phyloP scores from a whole-genome alignment of 129 eudicot species.

The Scalesia atractyloides region DNA sequence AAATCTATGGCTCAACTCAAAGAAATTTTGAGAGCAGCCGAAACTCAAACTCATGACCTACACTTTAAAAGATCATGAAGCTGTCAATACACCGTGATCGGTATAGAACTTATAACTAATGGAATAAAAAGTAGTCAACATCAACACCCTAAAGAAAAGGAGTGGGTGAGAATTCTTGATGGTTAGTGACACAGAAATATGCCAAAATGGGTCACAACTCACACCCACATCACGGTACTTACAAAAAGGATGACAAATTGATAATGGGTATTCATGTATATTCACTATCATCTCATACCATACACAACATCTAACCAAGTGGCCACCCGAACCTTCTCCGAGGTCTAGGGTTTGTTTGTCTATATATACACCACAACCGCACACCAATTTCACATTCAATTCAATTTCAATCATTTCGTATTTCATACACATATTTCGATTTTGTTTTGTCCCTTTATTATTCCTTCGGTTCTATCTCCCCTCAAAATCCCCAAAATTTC shows the following conservation, averaged over 20 bases:
- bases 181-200: slow-evolving; percentile 1
- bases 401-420: background rate
- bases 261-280: slow-evolving; percentile 8
- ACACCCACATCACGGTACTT: slow-evolving; percentile 1
- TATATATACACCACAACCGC: slow-evolving; percentile 36
- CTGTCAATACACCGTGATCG: too few relatives aligned
- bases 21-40: too few relatives aligned
- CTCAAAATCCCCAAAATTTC: slow-evolving; percentile 15
- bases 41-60: too few relatives aligned
- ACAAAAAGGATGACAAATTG: background rate
- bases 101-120: too few relatives aligned
- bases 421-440: background rate
- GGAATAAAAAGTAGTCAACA: too few relatives aligned
- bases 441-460: slow-evolving; percentile 3
- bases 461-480: background rate
- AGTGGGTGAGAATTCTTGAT: background rate
- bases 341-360: slow-evolving; percentile 27
- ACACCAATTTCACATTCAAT: slow-evolving; percentile 7
- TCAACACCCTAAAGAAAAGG: background rate
- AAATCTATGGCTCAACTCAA: too few relatives aligned
- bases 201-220: slow-evolving; percentile 24
- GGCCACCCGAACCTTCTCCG: slow-evolving; percentile 29
- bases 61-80: too few relatives aligned
- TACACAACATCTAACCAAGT: slow-evolving; percentile 19
- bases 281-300: background rate